Base-by-base conservation (phyloP, 805 yeast genomes). In the Kockiozyma suomiensis region DNA sequence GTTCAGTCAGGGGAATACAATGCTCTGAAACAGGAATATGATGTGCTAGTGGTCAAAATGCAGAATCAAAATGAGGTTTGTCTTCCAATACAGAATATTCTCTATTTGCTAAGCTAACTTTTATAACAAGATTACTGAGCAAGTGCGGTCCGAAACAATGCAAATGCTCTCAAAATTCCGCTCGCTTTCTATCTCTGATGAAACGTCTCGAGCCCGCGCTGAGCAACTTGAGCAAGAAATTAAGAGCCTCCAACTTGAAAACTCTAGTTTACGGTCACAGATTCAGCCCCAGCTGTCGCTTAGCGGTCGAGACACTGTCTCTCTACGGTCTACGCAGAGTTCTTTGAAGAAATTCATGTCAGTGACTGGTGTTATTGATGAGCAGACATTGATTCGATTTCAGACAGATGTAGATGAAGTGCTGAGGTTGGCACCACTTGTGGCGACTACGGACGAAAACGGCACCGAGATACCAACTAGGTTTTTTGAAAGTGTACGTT, bases 121-220 rank as follows among this genome's bases (percentile, higher is more conserved):
- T n/a, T 7, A 30, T 15, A 2, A 33, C 15, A 50, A 56, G 47
- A 65, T 73, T 6, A 75, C 77, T 0, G 76, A 74, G 30, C 73
- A 72, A 58, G 76, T 76, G 13, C 70, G 76, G 15, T 52, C 66
- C 5, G 79, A 76, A 59, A 77, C 79, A 1, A 63, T 71, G 7
- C 66, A 54, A 25, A 72, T 74, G 49, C 62, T 76, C 19, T 65
- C 59, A 5, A 79, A 77, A 49, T 74, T 76, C 78, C 69, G 75
- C n/a, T 60, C 67, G 1, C 69, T 76, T 35, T 70, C 78, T 6
- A 68, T 68, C 46, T 63, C 61, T 51, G 67, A 62, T 19, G 38
- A 50, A 13, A 56, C 56, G 25, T 50, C 57, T 4, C 26, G 59
- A 48, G 61, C 64, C 4, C 52, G 68, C 4, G 64, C 67, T 43